These are phyloP conservation scores for Lyophyllum decastes DNA, from an alignment of 768 basidiomycete species.

Conservation along the genomic window DNA sequence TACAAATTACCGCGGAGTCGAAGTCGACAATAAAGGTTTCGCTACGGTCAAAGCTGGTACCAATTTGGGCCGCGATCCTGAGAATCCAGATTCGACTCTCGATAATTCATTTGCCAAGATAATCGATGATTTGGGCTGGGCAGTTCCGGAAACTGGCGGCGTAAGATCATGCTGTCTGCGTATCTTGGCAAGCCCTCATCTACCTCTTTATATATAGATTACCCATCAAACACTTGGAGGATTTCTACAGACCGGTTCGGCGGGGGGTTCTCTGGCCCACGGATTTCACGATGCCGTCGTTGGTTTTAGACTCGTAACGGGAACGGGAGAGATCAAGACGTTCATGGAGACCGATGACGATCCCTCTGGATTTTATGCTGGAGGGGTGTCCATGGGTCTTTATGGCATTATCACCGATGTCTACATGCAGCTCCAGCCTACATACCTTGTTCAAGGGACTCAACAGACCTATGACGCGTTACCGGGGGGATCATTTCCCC, in stretches of 20 bases:
- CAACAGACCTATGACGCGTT: neutral
- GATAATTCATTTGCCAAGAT: neutral
- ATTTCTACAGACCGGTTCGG: neutral
- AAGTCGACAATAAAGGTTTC: neutral
- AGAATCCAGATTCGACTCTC: slow-evolving; percentile 2
- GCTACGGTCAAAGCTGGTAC: slow-evolving; percentile 7
- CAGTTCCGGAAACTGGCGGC: neutral
- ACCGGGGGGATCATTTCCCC: neutral
- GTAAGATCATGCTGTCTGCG: neutral
- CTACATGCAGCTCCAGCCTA: neutral
- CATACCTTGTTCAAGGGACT: neutral
- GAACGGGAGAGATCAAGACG: neutral
- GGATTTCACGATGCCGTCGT: slow-evolving; percentile 1
- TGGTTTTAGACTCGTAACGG: slow-evolving; percentile 2
- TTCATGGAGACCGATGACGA: neutral
- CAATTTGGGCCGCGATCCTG: slow-evolving; percentile 2
- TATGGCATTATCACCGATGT: slow-evolving; percentile 7
- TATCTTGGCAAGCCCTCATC: neutral
- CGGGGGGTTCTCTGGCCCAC: neutral
- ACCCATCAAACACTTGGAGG: neutral
- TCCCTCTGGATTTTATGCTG: neutral
- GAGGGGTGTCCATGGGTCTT: slow-evolving; percentile 1
- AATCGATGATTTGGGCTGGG: slow-evolving; percentile 2
- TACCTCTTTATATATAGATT: neutral
- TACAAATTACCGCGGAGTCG: slow-evolving; percentile 5